Evolutionary conservation across 2,329 filamentous ascomycete species (phyloP), one percentile per base, ranked within the genome.

Genomic region (Dactylellina parvicollis): DNA sequence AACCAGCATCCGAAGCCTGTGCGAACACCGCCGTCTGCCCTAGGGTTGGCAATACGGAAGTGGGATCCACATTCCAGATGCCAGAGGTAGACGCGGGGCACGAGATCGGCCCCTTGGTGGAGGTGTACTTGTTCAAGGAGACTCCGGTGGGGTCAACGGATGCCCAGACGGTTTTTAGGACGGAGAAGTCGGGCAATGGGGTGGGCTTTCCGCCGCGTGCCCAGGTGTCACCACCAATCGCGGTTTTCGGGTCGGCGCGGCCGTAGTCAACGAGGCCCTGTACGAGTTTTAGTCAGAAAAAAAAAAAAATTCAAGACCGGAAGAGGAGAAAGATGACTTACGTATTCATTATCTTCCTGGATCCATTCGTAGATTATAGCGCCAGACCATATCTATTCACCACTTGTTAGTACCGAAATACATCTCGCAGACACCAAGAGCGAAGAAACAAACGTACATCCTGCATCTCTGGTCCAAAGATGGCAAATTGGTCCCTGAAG

Each of bases 291-390:
- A 42, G 26, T 52, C 20, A 49, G 26, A 22, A 30, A 47, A 22
- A 47, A 14, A 4, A 3, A 38, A 14, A 7, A 49, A n/a, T 49
- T 7, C 4, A 2, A 24, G 46, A 26, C 30, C 18, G 22, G 20
- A 32, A 10, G 10, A 8, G 5, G 14, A 20, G 40, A 18, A 40
- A 8, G 18, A 26, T 7, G 42, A 55, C 69, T 26, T 32, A 66
- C 92, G 80, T 96, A 96, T 78, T 91, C 81, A 80, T 96, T 96
- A 55, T 86, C 83, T 81, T 96, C 92, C 79, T 94, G 83, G 75
- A 96, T 92, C 92, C 92, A 96, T 80, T 96, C 92, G 81, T 96
- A 96, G 76, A 96, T 85, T 75, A 96, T 92, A 59, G 90, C 85
- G 61, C 92, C 92, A 56, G 90, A 92, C 87, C 81, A 88, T 77